phyloP scores from a whole-genome alignment of 2,329 filamentous ascomycete species.

The Chaetothyriales sp. region DNA sequence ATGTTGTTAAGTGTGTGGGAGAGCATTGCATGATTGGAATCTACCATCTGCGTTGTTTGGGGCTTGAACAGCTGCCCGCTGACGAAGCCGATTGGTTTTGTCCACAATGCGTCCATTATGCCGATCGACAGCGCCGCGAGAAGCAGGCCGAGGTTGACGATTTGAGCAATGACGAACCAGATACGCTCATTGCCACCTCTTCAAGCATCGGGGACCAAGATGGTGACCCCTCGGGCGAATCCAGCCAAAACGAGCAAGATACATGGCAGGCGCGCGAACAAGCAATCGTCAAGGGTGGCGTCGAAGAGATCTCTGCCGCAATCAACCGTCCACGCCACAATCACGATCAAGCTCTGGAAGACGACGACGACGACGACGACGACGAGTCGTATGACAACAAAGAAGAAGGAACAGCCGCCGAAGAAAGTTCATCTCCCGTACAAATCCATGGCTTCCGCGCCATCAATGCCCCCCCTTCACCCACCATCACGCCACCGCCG shows the following conservation, averaged over 20 bases:
- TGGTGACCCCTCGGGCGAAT: background rate
- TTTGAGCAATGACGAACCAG: background rate
- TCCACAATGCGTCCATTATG: background rate
- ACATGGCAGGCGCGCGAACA: background rate
- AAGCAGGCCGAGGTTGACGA: background rate
- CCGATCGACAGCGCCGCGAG: background rate
- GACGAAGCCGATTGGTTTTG: background rate
- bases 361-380: too few relatives aligned
- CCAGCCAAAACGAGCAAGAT: too few relatives aligned
- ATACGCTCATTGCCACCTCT: background rate
- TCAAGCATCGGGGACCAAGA: background rate
- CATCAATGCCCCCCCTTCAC: background rate
- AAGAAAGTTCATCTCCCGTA: too few relatives aligned
- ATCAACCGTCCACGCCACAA: background rate
- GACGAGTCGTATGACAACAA: too few relatives aligned
- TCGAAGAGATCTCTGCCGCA: background rate
- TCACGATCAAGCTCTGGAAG: too few relatives aligned
- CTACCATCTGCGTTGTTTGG: background rate
- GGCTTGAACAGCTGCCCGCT: background rate
- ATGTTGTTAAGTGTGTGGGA: constrained; percentile 2
- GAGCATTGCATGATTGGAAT: constrained; percentile 4
- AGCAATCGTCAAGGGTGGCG: too few relatives aligned
- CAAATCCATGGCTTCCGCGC: background rate
- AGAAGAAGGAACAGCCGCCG: too few relatives aligned
- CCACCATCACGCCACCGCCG: background rate